phyloP scores from a whole-genome alignment of 441 rosid species.

The Euphorbia celastroides region DNA sequence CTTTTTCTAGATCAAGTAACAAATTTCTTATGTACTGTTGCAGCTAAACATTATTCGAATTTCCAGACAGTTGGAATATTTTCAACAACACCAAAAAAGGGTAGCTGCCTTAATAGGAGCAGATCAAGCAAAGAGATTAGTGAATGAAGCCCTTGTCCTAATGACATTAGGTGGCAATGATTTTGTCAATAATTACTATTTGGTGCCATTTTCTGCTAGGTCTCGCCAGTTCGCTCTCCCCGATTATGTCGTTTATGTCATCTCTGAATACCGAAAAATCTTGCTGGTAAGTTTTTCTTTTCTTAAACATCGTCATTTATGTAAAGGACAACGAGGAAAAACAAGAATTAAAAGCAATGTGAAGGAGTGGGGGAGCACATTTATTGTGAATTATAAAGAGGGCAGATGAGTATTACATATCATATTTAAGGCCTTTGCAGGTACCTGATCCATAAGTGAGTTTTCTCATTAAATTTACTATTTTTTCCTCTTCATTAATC shows the following conservation, averaged over 20 bases:
- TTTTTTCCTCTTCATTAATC: conserved; percentile 5
- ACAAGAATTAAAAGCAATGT: neutral
- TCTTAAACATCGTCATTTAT: neutral
- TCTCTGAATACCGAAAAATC: conserved; percentile 75
- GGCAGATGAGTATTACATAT: conserved; percentile 3
- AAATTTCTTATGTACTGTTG: conserved; percentile 3
- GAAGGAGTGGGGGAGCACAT: neutral
- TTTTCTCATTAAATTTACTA: conserved; percentile 17
- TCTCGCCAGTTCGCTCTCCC: conserved; percentile 82
- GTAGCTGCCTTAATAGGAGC: conserved; percentile 54
- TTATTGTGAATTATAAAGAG: conserved; percentile 12
- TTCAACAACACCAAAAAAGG: conserved; percentile 70
- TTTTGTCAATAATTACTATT: conserved; percentile 83
- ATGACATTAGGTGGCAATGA: conserved; percentile 91
- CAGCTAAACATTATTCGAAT: conserved; percentile 78
- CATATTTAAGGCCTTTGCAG: conserved; percentile 9
- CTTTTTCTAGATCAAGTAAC: too few relatives aligned
- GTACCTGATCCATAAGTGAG: neutral
- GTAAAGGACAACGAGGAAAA: neutral
- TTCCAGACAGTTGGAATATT: conserved; percentile 48
- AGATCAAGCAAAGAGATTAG: conserved; percentile 43
- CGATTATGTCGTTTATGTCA: conserved; percentile 60
- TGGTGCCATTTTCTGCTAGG: conserved; percentile 79
- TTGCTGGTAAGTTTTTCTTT: conserved; percentile 33
- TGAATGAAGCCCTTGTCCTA: conserved; percentile 58